Evolutionary conservation across 1,284 basidiomycete genomes (phyloP), one percentile per base, ranked within the genome.

Genomic region (Marasmius oreades): DNA sequence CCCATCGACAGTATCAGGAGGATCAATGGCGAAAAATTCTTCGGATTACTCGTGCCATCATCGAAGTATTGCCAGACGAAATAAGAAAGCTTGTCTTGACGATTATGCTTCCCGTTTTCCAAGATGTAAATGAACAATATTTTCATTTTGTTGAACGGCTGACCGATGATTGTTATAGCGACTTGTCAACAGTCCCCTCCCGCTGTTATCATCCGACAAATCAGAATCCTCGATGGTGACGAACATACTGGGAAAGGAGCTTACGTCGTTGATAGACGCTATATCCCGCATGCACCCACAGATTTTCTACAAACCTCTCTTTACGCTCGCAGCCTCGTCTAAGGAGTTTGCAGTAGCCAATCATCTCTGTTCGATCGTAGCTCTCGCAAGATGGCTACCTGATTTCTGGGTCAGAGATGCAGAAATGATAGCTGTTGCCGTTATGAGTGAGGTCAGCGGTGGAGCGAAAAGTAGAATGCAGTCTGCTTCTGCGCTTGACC

Each of bases 251-350:
- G 22, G 18, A 28, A 46, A 18, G 22, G 44, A 46, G 16, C 70
- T 88, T 0, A 75, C 79, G 4, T 69, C 73, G 18, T 72, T 89
- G 44, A 70, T 89, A 1, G 71, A 77, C 23, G 70, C 69, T 23
- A 63, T 86, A 33, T 81, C 86, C 6, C 70, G 75, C 45, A 62
- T 71, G 24, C 77, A 84, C 63, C 86, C 90, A 1, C 84, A 83
- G 58, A 61, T 86, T 0, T 86, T 92, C 68, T 91, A 85, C 75
- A 90, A 88, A 65, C 84, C 87, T 1, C 72, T 93, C 23, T 91
- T 92, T 67, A 71, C 79, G 0, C 86, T 86, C 51, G 85, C 89
- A 0, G 83, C 82, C 0, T 81, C 87, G 0, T 76, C 77, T 22
- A 84, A 83, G 58, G 80, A 84, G 37, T 64, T 80, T 14, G 77